These are phyloP conservation scores for Leucosporidium scottii DNA, from an alignment of 768 basidiomycete species.

Conservation along the genomic window DNA sequence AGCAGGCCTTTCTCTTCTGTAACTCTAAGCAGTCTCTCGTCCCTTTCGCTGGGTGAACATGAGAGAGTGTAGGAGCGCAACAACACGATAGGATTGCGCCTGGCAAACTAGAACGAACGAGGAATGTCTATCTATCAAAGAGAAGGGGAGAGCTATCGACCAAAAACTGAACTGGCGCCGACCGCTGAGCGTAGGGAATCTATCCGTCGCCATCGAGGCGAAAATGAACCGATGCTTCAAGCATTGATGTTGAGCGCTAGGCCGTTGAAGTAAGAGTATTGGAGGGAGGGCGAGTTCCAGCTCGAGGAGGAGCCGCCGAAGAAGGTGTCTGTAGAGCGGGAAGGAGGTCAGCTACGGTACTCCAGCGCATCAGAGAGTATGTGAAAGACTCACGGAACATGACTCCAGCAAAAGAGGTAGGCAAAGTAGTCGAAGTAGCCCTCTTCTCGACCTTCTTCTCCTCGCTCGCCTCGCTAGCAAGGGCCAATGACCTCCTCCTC, in stretches of 20 bases:
- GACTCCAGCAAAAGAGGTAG: slow-evolving; percentile 16
- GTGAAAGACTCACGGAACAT: slow-evolving; percentile 17
- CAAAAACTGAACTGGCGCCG: no score
- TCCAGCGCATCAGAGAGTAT: background rate
- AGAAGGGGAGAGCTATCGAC: no score
- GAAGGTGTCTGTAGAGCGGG: slow-evolving; percentile 24
- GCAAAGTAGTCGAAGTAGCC: slow-evolving; percentile 4
- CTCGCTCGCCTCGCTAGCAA: background rate
- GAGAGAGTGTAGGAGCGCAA: no score
- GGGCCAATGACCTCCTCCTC: background rate
- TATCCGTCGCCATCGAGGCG: no score
- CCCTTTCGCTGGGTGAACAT: no score
- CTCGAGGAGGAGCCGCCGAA: slow-evolving; percentile 27
- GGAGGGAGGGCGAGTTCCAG: slow-evolving; percentile 21
- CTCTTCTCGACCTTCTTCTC: slow-evolving; percentile 6
- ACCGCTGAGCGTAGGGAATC: no score
- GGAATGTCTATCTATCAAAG: no score
- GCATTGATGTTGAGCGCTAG: slow-evolving; percentile 24
- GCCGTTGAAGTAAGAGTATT: slow-evolving; percentile 33
- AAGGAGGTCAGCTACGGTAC: background rate
- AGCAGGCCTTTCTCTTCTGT: no score
- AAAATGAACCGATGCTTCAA: background rate
- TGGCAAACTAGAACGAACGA: no score
- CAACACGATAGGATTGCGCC: no score
- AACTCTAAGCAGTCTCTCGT: no score